phyloP scores from a whole-genome alignment of 2,329 filamentous ascomycete genomes.

The Neofusicoccum sp. region DNA sequence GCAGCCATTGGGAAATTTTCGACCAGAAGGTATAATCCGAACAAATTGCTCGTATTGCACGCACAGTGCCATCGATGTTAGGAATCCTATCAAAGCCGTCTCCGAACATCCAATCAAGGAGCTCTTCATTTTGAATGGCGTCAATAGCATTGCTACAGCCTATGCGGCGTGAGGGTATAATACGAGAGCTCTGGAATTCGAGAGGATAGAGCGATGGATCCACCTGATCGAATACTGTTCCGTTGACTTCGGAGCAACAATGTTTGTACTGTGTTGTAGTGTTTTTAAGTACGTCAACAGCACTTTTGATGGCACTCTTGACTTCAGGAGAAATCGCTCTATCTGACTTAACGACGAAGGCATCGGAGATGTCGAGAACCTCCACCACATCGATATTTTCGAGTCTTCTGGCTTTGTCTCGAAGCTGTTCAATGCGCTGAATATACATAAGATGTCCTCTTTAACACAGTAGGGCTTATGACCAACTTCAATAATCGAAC shows the following conservation, averaged over 20 bases:
- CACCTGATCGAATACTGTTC: too few relatives aligned
- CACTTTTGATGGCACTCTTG: neutral
- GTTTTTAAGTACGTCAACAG: too few relatives aligned
- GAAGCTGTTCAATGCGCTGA: neutral
- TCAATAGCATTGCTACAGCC: neutral
- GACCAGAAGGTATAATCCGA: neutral
- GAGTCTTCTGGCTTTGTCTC: neutral
- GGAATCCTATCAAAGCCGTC: too few relatives aligned
- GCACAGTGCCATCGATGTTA: too few relatives aligned
- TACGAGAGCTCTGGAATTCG: too few relatives aligned
- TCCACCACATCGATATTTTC: neutral
- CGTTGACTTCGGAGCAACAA: too few relatives aligned
- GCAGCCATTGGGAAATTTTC: neutral
- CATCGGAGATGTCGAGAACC: neutral
- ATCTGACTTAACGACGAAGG: neutral
- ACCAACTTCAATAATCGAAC: neutral
- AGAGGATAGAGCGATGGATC: too few relatives aligned
- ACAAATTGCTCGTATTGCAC: too few relatives aligned
- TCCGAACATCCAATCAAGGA: too few relatives aligned
- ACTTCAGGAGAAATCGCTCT: too few relatives aligned
- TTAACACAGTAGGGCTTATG: neutral
- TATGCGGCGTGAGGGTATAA: neutral
- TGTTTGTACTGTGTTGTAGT: too few relatives aligned
- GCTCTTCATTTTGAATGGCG: too few relatives aligned
- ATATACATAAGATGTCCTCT: neutral